These are phyloP conservation scores for Microbotryum saponariae DNA, from an alignment of 1,284 basidiomycete genomes.

Conservation along the genomic window DNA sequence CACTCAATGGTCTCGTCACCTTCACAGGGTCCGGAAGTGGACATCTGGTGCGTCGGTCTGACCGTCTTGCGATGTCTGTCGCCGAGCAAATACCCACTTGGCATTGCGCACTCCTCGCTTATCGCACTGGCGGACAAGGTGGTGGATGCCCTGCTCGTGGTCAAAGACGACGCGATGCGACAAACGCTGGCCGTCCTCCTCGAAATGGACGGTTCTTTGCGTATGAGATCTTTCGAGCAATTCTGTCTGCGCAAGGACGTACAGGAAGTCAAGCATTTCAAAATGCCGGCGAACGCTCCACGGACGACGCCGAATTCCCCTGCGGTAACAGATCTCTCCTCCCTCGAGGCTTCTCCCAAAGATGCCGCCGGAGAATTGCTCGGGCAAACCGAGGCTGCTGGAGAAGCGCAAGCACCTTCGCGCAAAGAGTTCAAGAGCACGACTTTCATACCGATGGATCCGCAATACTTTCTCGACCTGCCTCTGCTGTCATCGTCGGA, in stretches of 20 bases:
- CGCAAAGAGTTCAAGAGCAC: constrained; percentile 47
- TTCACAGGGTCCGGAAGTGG: constrained; percentile 49
- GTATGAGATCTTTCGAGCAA: constrained; percentile 46
- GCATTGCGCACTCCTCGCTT: constrained; percentile 46
- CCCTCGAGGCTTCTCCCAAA: too few relatives aligned
- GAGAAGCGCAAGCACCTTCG: constrained; percentile 19
- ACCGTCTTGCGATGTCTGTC: constrained; percentile 49
- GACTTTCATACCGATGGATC: constrained; percentile 44
- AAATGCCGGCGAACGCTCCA: too few relatives aligned
- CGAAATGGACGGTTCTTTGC: constrained; percentile 44
- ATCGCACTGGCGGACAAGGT: constrained; percentile 46
- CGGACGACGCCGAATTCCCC: too few relatives aligned
- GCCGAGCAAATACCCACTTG: constrained; percentile 49
- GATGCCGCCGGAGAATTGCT: too few relatives aligned
- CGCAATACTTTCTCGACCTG: constrained; percentile 47
- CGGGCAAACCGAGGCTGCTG: constrained; percentile 31
- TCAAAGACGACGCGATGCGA: constrained; percentile 42
- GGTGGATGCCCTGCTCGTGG: constrained; percentile 41
- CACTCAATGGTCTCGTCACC: too few relatives aligned
- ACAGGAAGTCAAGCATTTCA: too few relatives aligned
- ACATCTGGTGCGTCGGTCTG: constrained; percentile 52
- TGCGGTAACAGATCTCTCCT: constrained; percentile 2
- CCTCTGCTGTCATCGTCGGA: constrained; percentile 29
- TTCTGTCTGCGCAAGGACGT: constrained; percentile 34
- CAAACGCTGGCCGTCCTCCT: constrained; percentile 44